Conservation (phyloP, 2,329 filamentous ascomycete species). For the Geosmithia flava region DNA sequence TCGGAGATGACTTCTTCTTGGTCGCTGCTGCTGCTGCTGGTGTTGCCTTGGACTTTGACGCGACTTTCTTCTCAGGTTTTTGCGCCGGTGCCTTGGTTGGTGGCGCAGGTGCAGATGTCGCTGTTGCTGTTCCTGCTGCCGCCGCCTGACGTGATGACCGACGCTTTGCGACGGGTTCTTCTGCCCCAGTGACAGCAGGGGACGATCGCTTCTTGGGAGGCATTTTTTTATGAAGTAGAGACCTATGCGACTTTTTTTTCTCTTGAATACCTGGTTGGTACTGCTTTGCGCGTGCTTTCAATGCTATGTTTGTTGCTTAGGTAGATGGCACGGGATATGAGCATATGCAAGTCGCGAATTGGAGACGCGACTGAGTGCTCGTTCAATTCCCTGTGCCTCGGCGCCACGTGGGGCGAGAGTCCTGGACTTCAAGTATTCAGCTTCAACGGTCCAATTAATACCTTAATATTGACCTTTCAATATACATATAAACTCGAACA, state of each 20-base stretch:
- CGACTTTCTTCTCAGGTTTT: neutral
- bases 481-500: too few relatives aligned
- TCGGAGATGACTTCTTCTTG: neutral
- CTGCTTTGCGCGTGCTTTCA: neutral
- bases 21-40: neutral
- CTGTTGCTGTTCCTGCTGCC: neutral
- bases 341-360: neutral
- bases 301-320: neutral
- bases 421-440: neutral
- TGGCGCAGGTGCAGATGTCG: conserved; percentile 1
- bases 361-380: neutral
- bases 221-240: conserved; percentile 4
- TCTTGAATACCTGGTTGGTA: neutral
- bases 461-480: too few relatives aligned
- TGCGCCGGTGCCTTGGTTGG: neutral
- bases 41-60: neutral
- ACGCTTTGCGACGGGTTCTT: conserved; percentile 12
- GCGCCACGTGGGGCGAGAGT: neutral
- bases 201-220: conserved; percentile 8
- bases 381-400: neutral
- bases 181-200: conserved; percentile 4
- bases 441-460: too few relatives aligned
- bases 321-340: too few relatives aligned
- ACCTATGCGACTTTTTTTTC: neutral
- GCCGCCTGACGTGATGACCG: conserved; percentile 14